Conservation (phyloP, 176 grass and related monocot species). For the Cenchrus americanus region DNA sequence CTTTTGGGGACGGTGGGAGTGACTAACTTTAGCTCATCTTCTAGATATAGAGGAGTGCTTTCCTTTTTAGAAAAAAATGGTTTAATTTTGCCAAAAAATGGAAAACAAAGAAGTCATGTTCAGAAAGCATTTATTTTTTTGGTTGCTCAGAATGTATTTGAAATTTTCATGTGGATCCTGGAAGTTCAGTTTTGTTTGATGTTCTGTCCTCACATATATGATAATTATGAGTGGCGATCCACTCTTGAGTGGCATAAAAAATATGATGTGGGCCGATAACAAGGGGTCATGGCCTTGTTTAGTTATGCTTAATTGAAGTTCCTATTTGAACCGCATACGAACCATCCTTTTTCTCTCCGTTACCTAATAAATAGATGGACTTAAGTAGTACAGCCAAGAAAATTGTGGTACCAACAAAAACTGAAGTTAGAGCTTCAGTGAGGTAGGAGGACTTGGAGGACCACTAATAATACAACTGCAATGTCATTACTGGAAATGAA, state of each 20-base stretch:
- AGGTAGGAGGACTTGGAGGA: slow-evolving; percentile 12
- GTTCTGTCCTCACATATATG: not conserved
- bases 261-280: not conserved
- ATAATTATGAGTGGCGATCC: not conserved
- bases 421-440: slow-evolving; percentile 13
- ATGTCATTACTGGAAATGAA: slow-evolving; percentile 1
- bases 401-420: slow-evolving; percentile 2
- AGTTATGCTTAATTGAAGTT: not conserved
- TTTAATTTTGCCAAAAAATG: not conserved
- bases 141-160: not conserved
- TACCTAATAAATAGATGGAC: not conserved
- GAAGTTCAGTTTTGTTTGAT: not conserved
- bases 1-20: no score
- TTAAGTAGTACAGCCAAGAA: not conserved
- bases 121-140: not conserved
- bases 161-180: not conserved
- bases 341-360: not conserved
- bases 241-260: not conserved
- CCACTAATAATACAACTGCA: slow-evolving; percentile 13
- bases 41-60: not conserved
- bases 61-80: not conserved
- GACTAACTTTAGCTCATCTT: slow-evolving; percentile 1
- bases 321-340: not conserved
- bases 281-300: not conserved
- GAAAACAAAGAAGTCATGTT: not conserved